phyloP scores from a whole-genome alignment of 768 basidiomycete species.

The Lactifluus piperatus region DNA sequence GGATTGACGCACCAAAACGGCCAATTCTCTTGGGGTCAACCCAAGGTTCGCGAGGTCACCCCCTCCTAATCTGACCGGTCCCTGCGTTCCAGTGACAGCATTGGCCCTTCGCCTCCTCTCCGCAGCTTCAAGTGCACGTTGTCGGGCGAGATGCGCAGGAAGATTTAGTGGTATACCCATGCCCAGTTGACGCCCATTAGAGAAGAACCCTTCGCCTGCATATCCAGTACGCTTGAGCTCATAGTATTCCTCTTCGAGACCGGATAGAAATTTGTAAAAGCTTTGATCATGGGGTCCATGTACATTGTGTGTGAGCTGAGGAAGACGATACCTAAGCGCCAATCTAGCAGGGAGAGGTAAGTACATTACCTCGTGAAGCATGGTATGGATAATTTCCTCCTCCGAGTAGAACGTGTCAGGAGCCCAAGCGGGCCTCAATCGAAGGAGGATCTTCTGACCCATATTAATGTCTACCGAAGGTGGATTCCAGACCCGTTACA shows the following conservation, averaged over 20 bases:
- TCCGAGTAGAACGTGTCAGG: slow-evolving; percentile 67
- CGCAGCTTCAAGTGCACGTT: slow-evolving; percentile 69
- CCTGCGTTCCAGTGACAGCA: slow-evolving; percentile 41
- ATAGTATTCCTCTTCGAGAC: slow-evolving; percentile 80
- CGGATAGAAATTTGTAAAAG: slow-evolving; percentile 65
- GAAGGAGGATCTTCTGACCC: slow-evolving; percentile 75
- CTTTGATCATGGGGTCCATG: slow-evolving; percentile 86
- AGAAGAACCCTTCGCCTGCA: slow-evolving; percentile 84
- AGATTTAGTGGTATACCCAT: slow-evolving; percentile 55
- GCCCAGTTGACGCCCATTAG: slow-evolving; percentile 67
- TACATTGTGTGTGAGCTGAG: slow-evolving; percentile 77
- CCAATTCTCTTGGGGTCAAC: slow-evolving; percentile 59
- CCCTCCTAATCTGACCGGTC: slow-evolving; percentile 47
- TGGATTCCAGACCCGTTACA: slow-evolving; percentile 6
- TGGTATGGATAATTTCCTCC: slow-evolving; percentile 67
- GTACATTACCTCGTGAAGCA: slow-evolving; percentile 74
- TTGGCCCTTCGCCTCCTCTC: slow-evolving; percentile 54
- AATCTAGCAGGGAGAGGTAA: background rate
- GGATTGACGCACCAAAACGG: slow-evolving; percentile 47
- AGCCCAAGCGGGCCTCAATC: slow-evolving; percentile 63
- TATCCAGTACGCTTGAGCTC: slow-evolving; percentile 73
- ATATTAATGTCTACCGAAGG: slow-evolving; percentile 55
- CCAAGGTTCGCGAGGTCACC: slow-evolving; percentile 31
- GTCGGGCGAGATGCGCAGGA: slow-evolving; percentile 53
- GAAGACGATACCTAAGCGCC: background rate